Percentiles rank a stretch among this genome's conserved stretches.
Conservation (phyloP, 1,139 yeast species). For the Blastobotrys ciferrii region DNA sequence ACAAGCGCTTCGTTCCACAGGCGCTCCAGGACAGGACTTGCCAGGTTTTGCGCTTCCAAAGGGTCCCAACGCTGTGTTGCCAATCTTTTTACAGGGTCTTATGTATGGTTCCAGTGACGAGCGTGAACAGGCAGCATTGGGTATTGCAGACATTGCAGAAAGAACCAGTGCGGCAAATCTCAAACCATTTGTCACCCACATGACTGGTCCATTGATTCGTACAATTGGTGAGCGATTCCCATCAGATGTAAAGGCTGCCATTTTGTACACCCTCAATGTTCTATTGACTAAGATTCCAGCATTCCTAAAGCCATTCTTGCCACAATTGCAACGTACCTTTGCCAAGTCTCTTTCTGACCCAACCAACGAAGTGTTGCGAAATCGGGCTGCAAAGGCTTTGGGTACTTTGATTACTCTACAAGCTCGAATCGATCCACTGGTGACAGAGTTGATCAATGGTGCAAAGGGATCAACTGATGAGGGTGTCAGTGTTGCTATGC, state of each 20-base stretch:
- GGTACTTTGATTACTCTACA: constrained; percentile 86
- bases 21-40: constrained; percentile 61
- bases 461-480: constrained; percentile 56
- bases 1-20: constrained; percentile 68
- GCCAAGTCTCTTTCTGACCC: constrained; percentile 86
- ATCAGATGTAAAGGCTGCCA: constrained; percentile 89
- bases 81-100: constrained; percentile 90
- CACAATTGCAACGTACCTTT: constrained; percentile 96
- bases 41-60: constrained; percentile 76
- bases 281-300: constrained; percentile 83
- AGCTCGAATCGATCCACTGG: constrained; percentile 91
- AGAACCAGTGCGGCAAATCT: constrained; percentile 80
- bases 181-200: constrained; percentile 85
- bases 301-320: constrained; percentile 90
- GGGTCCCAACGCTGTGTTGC: constrained; percentile 86
- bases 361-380: constrained; percentile 63
- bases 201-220: constrained; percentile 97
- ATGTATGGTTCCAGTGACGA: constrained; percentile 89
- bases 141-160: constrained; percentile 82
- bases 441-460: constrained; percentile 76
- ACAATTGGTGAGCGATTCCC: constrained; percentile 94
- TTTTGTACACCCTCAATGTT: constrained; percentile 76
- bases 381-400: constrained; percentile 87
- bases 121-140: constrained; percentile 82
- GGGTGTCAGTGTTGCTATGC: constrained; percentile 82